These are phyloP conservation scores for Ceratorhiza oryzae-sativae DNA, from an alignment of 1,284 basidiomycete genomes.

Conservation along the genomic window DNA sequence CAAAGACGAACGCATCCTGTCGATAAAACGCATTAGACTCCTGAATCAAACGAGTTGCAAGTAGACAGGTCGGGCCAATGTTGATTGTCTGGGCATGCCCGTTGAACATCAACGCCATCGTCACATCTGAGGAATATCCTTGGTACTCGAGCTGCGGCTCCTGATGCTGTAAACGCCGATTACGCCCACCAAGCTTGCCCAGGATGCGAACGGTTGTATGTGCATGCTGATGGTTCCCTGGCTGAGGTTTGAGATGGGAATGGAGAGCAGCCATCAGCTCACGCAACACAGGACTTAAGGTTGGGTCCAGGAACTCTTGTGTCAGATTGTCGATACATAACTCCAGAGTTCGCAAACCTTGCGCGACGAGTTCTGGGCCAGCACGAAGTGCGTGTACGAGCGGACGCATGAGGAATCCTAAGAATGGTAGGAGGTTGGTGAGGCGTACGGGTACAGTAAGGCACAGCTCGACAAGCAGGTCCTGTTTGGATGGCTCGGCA, in stretches of 20 bases:
- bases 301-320: slow-evolving; percentile 97
- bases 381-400: slow-evolving; percentile 91
- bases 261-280: slow-evolving; percentile 96
- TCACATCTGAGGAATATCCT: slow-evolving; percentile 71
- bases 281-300: slow-evolving; percentile 88
- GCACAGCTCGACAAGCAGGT: slow-evolving; percentile 96
- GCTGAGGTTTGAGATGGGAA: slow-evolving; percentile 88
- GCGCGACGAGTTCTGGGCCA: slow-evolving; percentile 88
- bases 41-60: slow-evolving; percentile 73
- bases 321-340: slow-evolving; percentile 99
- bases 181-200: slow-evolving; percentile 96
- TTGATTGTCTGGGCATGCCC: slow-evolving; percentile 74
- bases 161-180: slow-evolving; percentile 85
- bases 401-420: slow-evolving; percentile 96
- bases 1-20: slow-evolving; percentile 76
- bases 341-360: slow-evolving; percentile 96
- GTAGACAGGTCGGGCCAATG: slow-evolving; percentile 71
- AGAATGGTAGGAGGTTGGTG: slow-evolving; percentile 94
- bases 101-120: slow-evolving; percentile 75
- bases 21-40: slow-evolving; percentile 70
- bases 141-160: slow-evolving; percentile 80
- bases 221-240: slow-evolving; percentile 89
- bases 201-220: slow-evolving; percentile 97
- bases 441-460: slow-evolving; percentile 96
- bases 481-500: slow-evolving; percentile 74